phyloP scores from a whole-genome alignment of 2,329 filamentous ascomycete genomes.

The Graphilbum fragrans region DNA sequence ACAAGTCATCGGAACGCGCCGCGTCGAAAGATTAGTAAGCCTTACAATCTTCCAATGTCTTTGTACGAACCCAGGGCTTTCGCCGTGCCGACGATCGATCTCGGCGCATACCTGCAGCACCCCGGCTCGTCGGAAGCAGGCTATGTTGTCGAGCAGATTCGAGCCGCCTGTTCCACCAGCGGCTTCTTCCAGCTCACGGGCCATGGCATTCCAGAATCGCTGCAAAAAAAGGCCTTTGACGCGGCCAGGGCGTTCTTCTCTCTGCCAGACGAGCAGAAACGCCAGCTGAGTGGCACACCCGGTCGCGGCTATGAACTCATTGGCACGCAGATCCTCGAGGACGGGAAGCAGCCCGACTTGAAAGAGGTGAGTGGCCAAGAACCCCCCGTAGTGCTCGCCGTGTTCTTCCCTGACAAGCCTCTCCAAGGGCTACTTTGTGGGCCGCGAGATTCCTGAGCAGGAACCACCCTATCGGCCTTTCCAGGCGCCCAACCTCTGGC shows the following conservation, averaged over 20 bases:
- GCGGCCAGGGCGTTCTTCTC: slow-evolving; percentile 31
- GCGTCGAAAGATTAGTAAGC: no score
- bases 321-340: slow-evolving; percentile 29
- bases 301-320: slow-evolving; percentile 37
- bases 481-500: slow-evolving; percentile 25
- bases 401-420: not conserved
- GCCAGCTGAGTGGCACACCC: slow-evolving; percentile 17
- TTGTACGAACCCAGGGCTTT: no score
- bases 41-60: no score
- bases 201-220: slow-evolving; percentile 9
- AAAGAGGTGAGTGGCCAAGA: slow-evolving; percentile 29
- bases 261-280: slow-evolving; percentile 31
- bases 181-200: slow-evolving; percentile 16
- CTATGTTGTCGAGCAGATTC: not conserved
- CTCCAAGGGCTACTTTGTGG: slow-evolving; percentile 22
- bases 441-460: slow-evolving; percentile 20
- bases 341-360: slow-evolving; percentile 28
- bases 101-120: not conserved
- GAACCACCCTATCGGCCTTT: slow-evolving; percentile 20
- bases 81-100: not conserved
- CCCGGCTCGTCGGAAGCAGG: not conserved
- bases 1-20: no score
- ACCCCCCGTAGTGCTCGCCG: no score
- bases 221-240: slow-evolving; percentile 10
- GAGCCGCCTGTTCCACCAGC: slow-evolving; percentile 15